Conservation (phyloP, 495 filamentous ascomycete genomes). For the Penicillium psychrofluorescens region DNA sequence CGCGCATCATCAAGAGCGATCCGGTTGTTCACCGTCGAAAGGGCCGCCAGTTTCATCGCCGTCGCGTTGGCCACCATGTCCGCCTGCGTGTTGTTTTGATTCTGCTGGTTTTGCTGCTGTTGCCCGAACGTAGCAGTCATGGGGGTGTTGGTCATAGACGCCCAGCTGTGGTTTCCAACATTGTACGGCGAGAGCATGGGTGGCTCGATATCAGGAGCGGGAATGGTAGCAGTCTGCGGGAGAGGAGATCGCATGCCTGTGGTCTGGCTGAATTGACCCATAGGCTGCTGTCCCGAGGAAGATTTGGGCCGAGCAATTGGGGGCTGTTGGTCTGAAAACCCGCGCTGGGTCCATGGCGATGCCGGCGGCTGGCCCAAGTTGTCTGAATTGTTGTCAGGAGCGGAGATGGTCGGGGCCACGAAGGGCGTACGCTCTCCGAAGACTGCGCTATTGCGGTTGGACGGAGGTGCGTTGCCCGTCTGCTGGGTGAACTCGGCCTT, state of each 20-base stretch:
- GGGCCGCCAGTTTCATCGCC: conserved; percentile 94
- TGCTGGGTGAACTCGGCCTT: conserved; percentile 95
- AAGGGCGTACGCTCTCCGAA: conserved; percentile 77
- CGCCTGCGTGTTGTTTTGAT: conserved; percentile 57
- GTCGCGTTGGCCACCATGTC: conserved; percentile 99
- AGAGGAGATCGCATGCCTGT: conserved; percentile 78
- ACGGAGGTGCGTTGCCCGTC: conserved; percentile 81
- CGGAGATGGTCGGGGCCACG: conserved; percentile 70
- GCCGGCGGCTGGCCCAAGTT: conserved; percentile 52
- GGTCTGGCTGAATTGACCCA: conserved; percentile 94
- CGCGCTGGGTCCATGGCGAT: conserved; percentile 69
- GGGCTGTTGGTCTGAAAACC: conserved; percentile 44
- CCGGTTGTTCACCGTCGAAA: conserved; percentile 96
- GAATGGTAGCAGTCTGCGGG: conserved; percentile 76
- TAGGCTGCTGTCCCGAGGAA: conserved; percentile 77
- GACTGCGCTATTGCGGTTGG: conserved; percentile 86
- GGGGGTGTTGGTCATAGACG: conserved; percentile 95
- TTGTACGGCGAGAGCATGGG: conserved; percentile 87
- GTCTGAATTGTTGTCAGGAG: conserved; percentile 48
- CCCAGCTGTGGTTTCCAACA: conserved; percentile 84
- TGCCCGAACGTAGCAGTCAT: conserved; percentile 80
- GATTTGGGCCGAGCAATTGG: conserved; percentile 77
- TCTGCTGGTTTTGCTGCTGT: conserved; percentile 31
- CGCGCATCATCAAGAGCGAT: conserved; percentile 94
- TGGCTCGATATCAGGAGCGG: conserved; percentile 69